phyloP scores from a whole-genome alignment of 2,329 filamentous ascomycete genomes.

The Sarocladiaceae sp. region DNA sequence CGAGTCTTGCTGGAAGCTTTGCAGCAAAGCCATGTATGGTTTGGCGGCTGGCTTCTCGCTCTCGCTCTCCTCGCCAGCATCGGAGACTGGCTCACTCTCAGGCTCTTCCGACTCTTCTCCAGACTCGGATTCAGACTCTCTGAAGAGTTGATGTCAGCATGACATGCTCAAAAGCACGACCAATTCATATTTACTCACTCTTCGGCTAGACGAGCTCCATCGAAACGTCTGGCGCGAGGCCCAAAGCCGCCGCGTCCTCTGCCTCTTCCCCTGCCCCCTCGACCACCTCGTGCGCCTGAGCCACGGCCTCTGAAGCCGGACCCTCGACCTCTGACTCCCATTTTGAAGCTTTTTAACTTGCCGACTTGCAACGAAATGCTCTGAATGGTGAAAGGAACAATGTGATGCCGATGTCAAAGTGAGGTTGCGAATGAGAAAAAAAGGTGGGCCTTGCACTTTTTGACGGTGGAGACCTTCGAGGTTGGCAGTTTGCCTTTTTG shows the following conservation, averaged over 20 bases:
- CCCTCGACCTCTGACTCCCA: conserved; percentile 30
- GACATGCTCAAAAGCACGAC: not conserved
- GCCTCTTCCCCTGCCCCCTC: conserved; percentile 22
- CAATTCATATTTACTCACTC: conserved; percentile 20
- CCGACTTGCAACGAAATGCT: too few relatives aligned
- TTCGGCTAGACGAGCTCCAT: conserved; percentile 27
- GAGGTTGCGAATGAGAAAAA: conserved; percentile 5
- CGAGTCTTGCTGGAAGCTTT: conserved; percentile 43
- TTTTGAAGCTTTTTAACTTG: conserved; percentile 20
- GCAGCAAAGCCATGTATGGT: conserved; percentile 53
- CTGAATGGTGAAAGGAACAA: too few relatives aligned
- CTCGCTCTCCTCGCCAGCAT: conserved; percentile 31
- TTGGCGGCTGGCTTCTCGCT: conserved; percentile 30
- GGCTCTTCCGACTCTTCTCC: conserved; percentile 18
- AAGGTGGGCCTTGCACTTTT: conserved; percentile 6
- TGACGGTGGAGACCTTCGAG: conserved; percentile 5
- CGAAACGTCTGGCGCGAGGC: conserved; percentile 25
- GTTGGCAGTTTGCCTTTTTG: conserved; percentile 9
- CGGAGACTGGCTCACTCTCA: conserved; percentile 21
- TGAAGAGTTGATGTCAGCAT: not conserved
- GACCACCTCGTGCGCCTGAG: conserved; percentile 16
- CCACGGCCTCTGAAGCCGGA: conserved; percentile 27
- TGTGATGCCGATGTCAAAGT: too few relatives aligned
- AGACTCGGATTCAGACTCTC: conserved; percentile 15
- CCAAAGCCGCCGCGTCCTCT: conserved; percentile 14